phyloP scores from a whole-genome alignment of 805 yeast species.

The Grigorovia transvaalensis region DNA sequence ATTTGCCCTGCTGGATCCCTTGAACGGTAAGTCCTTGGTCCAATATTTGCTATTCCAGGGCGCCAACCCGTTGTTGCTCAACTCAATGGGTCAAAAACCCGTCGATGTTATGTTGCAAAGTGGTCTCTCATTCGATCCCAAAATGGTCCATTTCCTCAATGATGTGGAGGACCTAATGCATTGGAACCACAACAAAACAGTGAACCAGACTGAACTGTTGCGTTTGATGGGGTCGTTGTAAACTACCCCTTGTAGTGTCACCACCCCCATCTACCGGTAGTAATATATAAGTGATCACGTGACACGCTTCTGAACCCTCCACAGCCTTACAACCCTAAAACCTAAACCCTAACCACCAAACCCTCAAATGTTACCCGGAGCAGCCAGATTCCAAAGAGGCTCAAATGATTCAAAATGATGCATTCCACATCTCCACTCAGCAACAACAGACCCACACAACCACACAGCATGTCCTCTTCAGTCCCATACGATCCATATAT shows the following conservation, averaged over 20 bases:
- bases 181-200: not conserved
- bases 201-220: not conserved
- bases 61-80: not conserved
- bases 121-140: not conserved
- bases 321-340: no score
- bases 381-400: not conserved
- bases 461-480: constrained; percentile 51
- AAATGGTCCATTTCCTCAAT: not conserved
- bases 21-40: not conserved
- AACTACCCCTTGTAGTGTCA: no score
- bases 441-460: not conserved
- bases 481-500: constrained; percentile 82
- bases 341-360: no score
- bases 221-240: not conserved
- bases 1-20: not conserved
- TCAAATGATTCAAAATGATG: not conserved
- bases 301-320: no score
- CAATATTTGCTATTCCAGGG: not conserved
- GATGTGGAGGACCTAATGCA: not conserved
- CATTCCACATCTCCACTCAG: not conserved
- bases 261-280: no score
- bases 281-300: no score
- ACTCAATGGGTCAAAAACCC: not conserved
- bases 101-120: not conserved
- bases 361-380: not conserved